Percentiles rank a stretch among this genome's conserved stretches.
Evolutionary conservation across 805 yeast species (phyloP).

Genomic region (Saturnispora silvae): DNA sequence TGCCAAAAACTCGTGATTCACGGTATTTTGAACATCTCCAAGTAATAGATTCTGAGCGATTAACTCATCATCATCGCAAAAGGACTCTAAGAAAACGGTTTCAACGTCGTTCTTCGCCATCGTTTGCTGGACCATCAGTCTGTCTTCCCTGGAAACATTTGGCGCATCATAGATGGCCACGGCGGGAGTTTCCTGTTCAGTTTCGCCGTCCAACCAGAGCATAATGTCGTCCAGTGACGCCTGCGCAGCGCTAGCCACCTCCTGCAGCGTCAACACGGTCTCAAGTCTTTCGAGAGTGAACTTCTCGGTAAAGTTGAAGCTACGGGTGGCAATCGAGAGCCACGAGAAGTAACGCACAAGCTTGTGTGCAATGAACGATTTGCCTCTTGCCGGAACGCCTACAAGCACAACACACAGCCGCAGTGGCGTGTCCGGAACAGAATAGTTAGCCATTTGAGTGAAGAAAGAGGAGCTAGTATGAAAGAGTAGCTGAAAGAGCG

Average conservation of each 20-base stretch:
- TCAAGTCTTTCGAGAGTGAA: constrained; percentile 51
- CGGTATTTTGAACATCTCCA: constrained; percentile 69
- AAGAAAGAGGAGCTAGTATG: background rate
- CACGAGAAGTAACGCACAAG: constrained; percentile 86
- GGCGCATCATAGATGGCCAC: constrained; percentile 95
- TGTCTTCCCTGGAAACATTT: constrained; percentile 65
- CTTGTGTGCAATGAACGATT: constrained; percentile 88
- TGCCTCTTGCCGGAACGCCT: constrained; percentile 86
- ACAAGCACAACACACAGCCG: constrained; percentile 84
- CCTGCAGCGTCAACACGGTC: constrained; percentile 48
- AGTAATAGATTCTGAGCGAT: constrained; percentile 60
- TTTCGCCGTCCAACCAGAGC: constrained; percentile 68
- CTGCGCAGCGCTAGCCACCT: constrained; percentile 64
- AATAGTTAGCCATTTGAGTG: background rate
- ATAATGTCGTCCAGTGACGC: constrained; percentile 36
- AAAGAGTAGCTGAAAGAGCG: too few relatives aligned
- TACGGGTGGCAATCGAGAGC: constrained; percentile 78
- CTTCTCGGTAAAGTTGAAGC: constrained; percentile 83
- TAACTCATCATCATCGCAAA: constrained; percentile 74
- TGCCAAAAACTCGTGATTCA: constrained; percentile 59
- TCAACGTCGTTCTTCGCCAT: constrained; percentile 59
- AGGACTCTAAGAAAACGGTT: constrained; percentile 87
- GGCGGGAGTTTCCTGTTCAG: constrained; percentile 54
- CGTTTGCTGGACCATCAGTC: constrained; percentile 48
- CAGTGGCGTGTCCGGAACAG: constrained; percentile 41